Evolutionary conservation across 192 early-diverging fungal genomes (phyloP), one percentile per base, ranked within the genome.

Genomic region (Coemansia sp.): DNA sequence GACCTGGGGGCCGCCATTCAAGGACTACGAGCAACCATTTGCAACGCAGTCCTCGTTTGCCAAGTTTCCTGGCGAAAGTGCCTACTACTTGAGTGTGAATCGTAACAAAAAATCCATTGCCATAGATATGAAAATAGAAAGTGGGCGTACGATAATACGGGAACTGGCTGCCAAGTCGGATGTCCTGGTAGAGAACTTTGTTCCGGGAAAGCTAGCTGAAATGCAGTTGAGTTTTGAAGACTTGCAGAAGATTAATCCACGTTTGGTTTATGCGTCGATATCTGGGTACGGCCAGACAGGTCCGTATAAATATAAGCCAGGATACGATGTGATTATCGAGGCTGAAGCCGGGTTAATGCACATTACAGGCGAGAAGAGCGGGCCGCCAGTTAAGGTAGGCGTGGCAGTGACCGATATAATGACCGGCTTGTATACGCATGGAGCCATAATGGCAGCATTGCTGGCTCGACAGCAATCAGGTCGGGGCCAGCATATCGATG

Each of bases 291-390:
- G 94, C 0, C 86, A 88, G 21, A 85, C 83, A 0, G 94, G 94
- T 0, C 92, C 94, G 12, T 94, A 88, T 59, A 73, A 86, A 5
- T 53, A 80, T n/a, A 52, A 81, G 45, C 82, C 93, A 6, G 94
- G 94, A 6, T 95, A 97, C 62, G 94, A 95, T 82, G 91, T 91
- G 33, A 88, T 91, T 59, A 83, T 89, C 35, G 87, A 92, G 70
- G 90, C 86, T 6, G 91, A 95, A 63, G 94, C 89, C 15, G 95
- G 95, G 15, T 52, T 98, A 23, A 98, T 98, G 94, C 86, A 94
- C 64, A 98, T 98, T 35, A 98, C 95, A 5, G 95, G 93, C 13
- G 93, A 94, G 57, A 80, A 80, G 19, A 68, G 83, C 60, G 87
- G 93, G 0, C 42, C 76, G 39, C 94, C 94, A 0, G 95, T 95